Percentiles rank a stretch among this genome's conserved stretches.
These are phyloP conservation scores for Platanthera zijinensis DNA, from an alignment of 106 monocot species.

Conservation along the genomic window DNA sequence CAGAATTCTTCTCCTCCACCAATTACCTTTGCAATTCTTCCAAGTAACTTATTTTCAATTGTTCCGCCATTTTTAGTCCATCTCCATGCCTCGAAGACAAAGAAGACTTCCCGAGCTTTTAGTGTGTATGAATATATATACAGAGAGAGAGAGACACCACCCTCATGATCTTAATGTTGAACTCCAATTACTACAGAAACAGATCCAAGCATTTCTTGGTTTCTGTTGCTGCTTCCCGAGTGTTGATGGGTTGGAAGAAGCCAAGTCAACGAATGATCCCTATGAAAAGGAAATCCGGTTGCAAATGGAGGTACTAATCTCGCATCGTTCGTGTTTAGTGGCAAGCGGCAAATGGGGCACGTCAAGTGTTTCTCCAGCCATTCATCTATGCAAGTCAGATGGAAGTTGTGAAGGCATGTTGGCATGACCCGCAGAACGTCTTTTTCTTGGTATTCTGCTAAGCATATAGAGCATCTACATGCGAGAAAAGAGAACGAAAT, in stretches of 20 bases:
- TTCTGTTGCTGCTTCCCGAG: not conserved
- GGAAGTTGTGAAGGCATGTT: slow-evolving; percentile 34
- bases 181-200: not conserved
- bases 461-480: slow-evolving; percentile 61
- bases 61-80: no score
- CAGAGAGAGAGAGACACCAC: not conserved
- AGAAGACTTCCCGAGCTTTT: no score
- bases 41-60: no score
- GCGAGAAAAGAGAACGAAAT: not conserved
- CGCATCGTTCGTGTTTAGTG: slow-evolving; percentile 18
- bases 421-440: slow-evolving; percentile 56
- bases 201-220: not conserved
- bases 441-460: slow-evolving; percentile 63
- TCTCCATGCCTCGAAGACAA: no score
- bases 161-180: slow-evolving; percentile 7
- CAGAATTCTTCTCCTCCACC: no score
- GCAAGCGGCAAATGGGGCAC: slow-evolving; percentile 49
- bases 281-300: not conserved
- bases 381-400: slow-evolving; percentile 48
- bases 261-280: not conserved
- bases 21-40: no score
- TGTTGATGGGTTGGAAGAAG: slow-evolving; percentile 3
- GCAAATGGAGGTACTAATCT: not conserved
- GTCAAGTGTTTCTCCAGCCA: slow-evolving; percentile 60
- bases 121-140: no score